Evolutionary conservation across 352 stramenopile genomes (phyloP).

Genomic region (Phytophthora ramorum): DNA sequence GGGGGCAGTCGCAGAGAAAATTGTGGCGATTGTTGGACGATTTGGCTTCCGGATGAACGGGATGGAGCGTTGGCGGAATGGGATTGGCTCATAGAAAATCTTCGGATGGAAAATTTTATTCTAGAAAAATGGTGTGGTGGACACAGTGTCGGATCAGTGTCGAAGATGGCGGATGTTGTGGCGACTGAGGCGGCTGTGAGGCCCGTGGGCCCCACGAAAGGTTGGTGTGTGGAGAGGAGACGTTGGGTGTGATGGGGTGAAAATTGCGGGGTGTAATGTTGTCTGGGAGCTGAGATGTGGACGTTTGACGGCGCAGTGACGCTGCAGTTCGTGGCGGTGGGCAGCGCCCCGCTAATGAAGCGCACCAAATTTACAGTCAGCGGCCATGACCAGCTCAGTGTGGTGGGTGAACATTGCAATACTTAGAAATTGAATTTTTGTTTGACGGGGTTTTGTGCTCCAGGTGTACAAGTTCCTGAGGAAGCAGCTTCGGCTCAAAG

Average conservation of each 20-base stretch:
- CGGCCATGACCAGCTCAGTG: constrained; percentile 73
- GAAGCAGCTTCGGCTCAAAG: constrained; percentile 84
- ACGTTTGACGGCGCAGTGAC: constrained; percentile 54
- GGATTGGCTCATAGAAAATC: constrained; percentile 19
- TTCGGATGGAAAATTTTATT: constrained; percentile 6
- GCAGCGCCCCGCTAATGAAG: constrained; percentile 86
- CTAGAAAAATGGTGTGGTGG: no score
- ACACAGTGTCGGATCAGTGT: no score
- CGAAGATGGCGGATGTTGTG: constrained; percentile 13
- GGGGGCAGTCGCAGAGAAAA: constrained; percentile 26
- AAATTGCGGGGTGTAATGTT: neutral
- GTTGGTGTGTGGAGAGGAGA: neutral
- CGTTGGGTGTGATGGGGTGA: neutral
- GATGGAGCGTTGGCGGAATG: neutral
- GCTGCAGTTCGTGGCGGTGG: constrained; percentile 84
- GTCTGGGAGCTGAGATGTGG: constrained; percentile 1
- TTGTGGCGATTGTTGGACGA: constrained; percentile 15
- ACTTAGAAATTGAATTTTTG: neutral
- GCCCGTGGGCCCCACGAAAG: constrained; percentile 48
- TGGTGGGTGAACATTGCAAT: constrained; percentile 45
- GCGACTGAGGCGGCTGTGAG: constrained; percentile 6
- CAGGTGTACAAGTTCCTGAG: constrained; percentile 88
- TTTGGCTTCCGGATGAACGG: neutral
- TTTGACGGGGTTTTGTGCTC: neutral
- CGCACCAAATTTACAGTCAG: constrained; percentile 89